Evolutionary conservation across 2,329 filamentous ascomycete genomes (phyloP).

Genomic region (Aspergillus proliferans): DNA sequence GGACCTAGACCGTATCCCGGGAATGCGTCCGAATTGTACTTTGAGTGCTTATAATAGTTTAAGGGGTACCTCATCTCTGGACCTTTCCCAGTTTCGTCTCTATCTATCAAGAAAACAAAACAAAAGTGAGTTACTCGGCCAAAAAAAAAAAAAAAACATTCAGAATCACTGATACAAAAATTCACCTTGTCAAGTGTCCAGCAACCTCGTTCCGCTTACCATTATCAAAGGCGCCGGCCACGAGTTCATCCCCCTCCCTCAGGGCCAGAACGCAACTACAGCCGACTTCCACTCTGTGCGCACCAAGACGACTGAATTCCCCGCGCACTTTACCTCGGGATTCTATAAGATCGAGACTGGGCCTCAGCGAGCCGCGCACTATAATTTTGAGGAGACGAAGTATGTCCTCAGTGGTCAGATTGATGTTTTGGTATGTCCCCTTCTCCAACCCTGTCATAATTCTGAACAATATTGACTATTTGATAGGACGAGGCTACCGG

Average conservation of each 20-base stretch:
- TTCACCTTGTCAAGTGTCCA: conserved; percentile 11
- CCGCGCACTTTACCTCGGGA: conserved; percentile 16
- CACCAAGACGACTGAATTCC: conserved; percentile 17
- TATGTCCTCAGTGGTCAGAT: conserved; percentile 21
- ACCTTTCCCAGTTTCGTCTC: not conserved
- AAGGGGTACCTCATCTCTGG: not conserved
- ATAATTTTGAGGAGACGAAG: conserved; percentile 20
- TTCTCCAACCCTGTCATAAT: not conserved
- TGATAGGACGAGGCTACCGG: conserved; percentile 7
- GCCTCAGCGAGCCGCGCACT: conserved; percentile 14
- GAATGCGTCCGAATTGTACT: not conserved
- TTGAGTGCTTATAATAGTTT: not conserved
- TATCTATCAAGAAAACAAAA: not conserved
- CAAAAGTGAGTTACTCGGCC: conserved; percentile 1
- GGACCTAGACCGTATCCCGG: not conserved
- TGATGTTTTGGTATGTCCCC: conserved; percentile 15
- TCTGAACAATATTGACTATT: conserved; percentile 1
- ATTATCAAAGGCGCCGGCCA: conserved; percentile 21
- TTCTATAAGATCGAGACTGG: conserved; percentile 22
- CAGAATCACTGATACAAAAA: not conserved
- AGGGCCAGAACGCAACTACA: conserved; percentile 18
- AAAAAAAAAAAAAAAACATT: not conserved
- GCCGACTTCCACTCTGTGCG: conserved; percentile 20
- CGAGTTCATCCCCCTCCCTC: conserved; percentile 17
- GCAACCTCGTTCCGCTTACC: conserved; percentile 15